phyloP scores from a whole-genome alignment of 164 flowering plant species.

The Stephania yunnanensis region DNA sequence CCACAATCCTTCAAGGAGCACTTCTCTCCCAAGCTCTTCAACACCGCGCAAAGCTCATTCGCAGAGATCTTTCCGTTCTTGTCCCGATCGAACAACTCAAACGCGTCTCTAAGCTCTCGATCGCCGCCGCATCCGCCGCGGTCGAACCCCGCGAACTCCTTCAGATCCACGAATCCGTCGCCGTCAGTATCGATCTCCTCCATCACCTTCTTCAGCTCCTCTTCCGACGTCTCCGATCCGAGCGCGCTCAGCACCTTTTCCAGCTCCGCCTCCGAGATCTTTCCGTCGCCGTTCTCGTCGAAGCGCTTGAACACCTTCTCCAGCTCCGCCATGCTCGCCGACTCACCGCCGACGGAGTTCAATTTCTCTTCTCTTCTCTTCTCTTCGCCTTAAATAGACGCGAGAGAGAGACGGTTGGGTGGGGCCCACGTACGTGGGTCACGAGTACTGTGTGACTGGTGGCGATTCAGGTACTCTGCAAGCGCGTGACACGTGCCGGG shows the following conservation, averaged over 20 bases:
- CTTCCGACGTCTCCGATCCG: conserved; percentile 19
- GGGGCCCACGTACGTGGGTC: too few species aligned
- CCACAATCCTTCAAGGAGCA: conserved; percentile 31
- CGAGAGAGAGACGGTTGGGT: not conserved
- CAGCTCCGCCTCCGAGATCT: conserved; percentile 26
- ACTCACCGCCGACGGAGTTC: not conserved
- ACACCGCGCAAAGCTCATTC: conserved; percentile 34
- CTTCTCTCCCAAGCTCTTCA: conserved; percentile 41
- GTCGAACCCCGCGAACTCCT: conserved; percentile 28
- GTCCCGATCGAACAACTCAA: conserved; percentile 40
- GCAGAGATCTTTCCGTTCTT: conserved; percentile 43
- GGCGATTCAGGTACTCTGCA: not conserved
- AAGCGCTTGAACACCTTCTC: conserved; percentile 10
- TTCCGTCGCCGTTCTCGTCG: conserved; percentile 31
- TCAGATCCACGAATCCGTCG: conserved; percentile 22
- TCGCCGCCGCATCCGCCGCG: not conserved
- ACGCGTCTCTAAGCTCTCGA: conserved; percentile 29
- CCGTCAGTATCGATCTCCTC: conserved; percentile 25
- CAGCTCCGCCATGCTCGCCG: not conserved
- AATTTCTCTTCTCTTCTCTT: not conserved
- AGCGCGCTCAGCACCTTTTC: conserved; percentile 18
- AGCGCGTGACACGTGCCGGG: not conserved
- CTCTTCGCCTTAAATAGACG: not conserved
- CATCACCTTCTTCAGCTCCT: conserved; percentile 23
- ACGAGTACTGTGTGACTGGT: too few species aligned